These are phyloP conservation scores for Phanerochaete sordida DNA, from an alignment of 768 basidiomycete species.

Conservation along the genomic window DNA sequence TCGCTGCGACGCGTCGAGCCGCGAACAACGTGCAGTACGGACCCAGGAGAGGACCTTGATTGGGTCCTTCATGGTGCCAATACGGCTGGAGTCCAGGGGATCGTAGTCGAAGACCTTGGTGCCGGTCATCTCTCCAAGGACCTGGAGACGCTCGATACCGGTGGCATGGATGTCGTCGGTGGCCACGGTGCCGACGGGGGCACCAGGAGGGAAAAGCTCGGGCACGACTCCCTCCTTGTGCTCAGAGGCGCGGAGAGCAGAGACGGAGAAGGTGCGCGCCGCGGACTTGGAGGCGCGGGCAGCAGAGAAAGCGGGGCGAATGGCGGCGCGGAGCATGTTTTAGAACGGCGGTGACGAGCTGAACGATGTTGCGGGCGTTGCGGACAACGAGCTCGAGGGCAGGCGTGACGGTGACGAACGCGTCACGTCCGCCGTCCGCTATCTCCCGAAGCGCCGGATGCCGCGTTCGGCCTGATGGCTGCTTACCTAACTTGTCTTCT, in stretches of 20 bases:
- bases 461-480: constrained; percentile 4
- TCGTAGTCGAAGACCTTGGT: constrained; percentile 86
- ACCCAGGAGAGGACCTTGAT: constrained; percentile 86
- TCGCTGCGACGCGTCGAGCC: neutral
- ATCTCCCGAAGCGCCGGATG: constrained; percentile 9
- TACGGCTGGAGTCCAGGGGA: constrained; percentile 77
- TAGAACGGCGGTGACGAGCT: neutral
- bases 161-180: constrained; percentile 90
- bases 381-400: constrained; percentile 21
- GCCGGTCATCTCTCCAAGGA: constrained; percentile 85
- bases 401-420: constrained; percentile 9
- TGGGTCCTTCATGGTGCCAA: constrained; percentile 87
- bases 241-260: constrained; percentile 51
- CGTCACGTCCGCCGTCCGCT: constrained; percentile 9
- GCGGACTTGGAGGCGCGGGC: constrained; percentile 18
- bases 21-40: constrained; percentile 29
- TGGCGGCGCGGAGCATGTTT: constrained; percentile 15
- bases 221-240: constrained; percentile 43
- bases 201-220: constrained; percentile 72
- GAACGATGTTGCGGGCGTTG: constrained; percentile 10
- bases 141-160: constrained; percentile 93
- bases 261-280: constrained; percentile 58
- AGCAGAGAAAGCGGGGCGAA: constrained; percentile 18
- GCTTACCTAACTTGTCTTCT: constrained; percentile 4
- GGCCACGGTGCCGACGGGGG: constrained; percentile 70